These are phyloP conservation scores for Tausonia pullulans DNA, from an alignment of 1,284 basidiomycete species.

Conservation along the genomic window DNA sequence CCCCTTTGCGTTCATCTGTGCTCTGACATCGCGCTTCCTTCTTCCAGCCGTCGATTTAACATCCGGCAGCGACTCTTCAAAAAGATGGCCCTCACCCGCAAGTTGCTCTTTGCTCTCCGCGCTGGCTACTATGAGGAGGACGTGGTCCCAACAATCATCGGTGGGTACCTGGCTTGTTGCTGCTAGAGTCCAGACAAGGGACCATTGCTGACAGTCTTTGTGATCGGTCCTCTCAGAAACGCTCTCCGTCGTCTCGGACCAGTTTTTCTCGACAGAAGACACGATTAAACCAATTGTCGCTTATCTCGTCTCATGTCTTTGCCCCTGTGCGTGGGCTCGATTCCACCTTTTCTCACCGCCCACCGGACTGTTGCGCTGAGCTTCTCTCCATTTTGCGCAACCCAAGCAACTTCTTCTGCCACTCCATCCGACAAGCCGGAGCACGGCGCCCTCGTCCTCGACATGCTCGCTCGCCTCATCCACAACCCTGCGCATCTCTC, in stretches of 20 bases:
- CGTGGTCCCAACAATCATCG: slow-evolving; percentile 46
- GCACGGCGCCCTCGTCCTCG: slow-evolving; percentile 22
- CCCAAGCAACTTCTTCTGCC: background rate
- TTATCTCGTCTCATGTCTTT: slow-evolving; percentile 72
- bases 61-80: slow-evolving; percentile 50
- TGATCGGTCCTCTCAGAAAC: slow-evolving; percentile 23
- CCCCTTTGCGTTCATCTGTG: slow-evolving; percentile 15
- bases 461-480: slow-evolving; percentile 27
- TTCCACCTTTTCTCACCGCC: background rate
- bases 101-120: slow-evolving; percentile 67
- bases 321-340: slow-evolving; percentile 44
- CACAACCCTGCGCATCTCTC: slow-evolving; percentile 23
- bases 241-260: slow-evolving; percentile 46
- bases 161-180: slow-evolving; percentile 26
- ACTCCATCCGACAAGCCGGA: slow-evolving; percentile 12
- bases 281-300: slow-evolving; percentile 74
- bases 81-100: slow-evolving; percentile 60
- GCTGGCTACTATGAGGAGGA: slow-evolving; percentile 57
- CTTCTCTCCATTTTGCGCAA: background rate
- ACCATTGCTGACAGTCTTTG: no score
- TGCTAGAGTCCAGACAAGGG: no score
- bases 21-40: background rate
- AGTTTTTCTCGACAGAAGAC: slow-evolving; percentile 55
- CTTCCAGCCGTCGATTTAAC: slow-evolving; percentile 53
- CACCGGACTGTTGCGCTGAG: background rate